Evolutionary conservation across 306 rosid genomes (phyloP), one percentile per base, ranked within the genome.

Genomic region (Canavalia ensiformis): DNA sequence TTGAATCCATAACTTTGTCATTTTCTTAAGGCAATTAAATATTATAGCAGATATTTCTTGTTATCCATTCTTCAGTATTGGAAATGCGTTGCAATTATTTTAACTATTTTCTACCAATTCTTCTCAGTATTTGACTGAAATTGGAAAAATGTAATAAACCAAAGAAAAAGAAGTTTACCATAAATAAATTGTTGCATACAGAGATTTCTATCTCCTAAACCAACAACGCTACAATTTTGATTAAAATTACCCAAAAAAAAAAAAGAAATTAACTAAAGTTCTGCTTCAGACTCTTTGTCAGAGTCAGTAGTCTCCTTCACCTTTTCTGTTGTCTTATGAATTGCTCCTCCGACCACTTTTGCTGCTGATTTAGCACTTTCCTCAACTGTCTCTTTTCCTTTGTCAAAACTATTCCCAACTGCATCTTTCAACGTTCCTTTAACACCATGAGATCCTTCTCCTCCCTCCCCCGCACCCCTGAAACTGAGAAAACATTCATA

Each of bases 341-440:
- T 67, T 25, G 86, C 83, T 68, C 50, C 86, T 68, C 86, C 91
- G 4, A 87, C 85, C 1, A 72, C 84, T 56, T 88, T 78, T 5
- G 87, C 98, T 5, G 91, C 91, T 25, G 89, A 60, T 89, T 81
- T 83, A 9, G 97, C 95, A n/a, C 85, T 64, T 62, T n/a, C 95
- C 58, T 90, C 86, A 6, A 91, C 92, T 2, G 87, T 63, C 42
- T 88, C 88, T 87, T 82, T 90, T 93, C 94, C 84, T 70, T 62
- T 30, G 33, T 28, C 81, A 3, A 91, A 85, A 81, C 92, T 88
- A 88, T 76, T 88, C 56, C 10, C 90, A n/a, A 71, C 90, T 8
- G 88, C 91, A 1, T 85, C 87, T 78, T 58, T 89, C 68, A 87
- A 37, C 8, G 72, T 76, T 10, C 8, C 80, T 50, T 66, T 42